These are phyloP conservation scores for Tuber calosporum DNA, from an alignment of 495 filamentous ascomycete genomes.

Conservation along the genomic window DNA sequence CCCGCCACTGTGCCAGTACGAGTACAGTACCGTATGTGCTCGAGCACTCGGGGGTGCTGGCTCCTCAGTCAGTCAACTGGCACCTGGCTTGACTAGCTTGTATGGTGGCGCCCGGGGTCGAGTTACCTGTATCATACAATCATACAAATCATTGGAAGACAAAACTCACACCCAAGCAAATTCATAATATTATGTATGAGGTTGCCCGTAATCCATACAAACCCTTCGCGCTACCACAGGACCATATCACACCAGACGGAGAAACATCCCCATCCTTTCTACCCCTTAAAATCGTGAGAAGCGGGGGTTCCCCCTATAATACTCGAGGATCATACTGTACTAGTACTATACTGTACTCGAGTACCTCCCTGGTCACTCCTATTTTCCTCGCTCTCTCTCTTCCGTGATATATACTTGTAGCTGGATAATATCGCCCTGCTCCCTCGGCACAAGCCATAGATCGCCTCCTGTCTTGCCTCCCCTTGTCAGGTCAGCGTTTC, in stretches of 20 bases:
- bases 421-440: not conserved
- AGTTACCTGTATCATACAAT: too few relatives aligned
- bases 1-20: too few relatives aligned
- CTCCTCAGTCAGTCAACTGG: not conserved
- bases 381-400: not conserved
- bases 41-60: too few relatives aligned
- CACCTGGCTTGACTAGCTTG: not conserved
- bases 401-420: not conserved
- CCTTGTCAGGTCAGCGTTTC: not conserved
- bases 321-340: not conserved
- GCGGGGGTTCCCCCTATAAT: not conserved
- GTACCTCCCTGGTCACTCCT: too few relatives aligned
- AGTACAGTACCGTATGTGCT: too few relatives aligned
- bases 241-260: not conserved
- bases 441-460: not conserved
- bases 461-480: constrained; percentile 3
- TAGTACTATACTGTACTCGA: too few relatives aligned
- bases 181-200: not conserved
- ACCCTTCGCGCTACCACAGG: not conserved
- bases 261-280: not conserved
- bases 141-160: not conserved
- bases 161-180: not conserved
- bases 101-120: not conserved
- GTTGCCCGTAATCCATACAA: not conserved
- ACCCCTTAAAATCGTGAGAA: not conserved